phyloP scores from a whole-genome alignment of 2,329 filamentous ascomycete genomes.

The Saccharata proteae region DNA sequence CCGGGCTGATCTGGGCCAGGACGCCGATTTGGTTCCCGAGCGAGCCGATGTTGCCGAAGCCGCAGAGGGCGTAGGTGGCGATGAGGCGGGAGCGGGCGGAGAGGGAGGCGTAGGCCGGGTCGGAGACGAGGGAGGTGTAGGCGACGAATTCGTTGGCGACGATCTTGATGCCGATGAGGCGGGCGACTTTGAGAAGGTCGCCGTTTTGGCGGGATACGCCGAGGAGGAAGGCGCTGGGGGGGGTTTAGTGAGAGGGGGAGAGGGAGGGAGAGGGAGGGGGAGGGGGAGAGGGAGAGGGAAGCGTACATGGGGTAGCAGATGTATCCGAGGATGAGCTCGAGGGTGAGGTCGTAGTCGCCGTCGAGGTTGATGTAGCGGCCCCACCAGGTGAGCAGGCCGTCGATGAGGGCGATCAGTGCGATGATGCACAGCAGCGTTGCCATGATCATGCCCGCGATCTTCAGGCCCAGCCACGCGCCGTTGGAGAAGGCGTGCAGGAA shows the following conservation, averaged over 20 bases:
- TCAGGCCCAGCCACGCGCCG: conserved; percentile 74
- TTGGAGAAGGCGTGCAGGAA: conserved; percentile 74
- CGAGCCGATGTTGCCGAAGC: conserved; percentile 68
- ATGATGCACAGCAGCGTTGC: conserved; percentile 75
- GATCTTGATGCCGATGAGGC: conserved; percentile 75
- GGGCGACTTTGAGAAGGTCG: conserved; percentile 57
- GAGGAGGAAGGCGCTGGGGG: conserved; percentile 67
- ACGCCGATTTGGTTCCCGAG: conserved; percentile 86
- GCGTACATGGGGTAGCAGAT: conserved; percentile 64
- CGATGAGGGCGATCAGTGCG: conserved; percentile 59
- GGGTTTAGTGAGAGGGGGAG: conserved; percentile 62
- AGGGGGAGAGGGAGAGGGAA: conserved; percentile 54
- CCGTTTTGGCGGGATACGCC: conserved; percentile 53
- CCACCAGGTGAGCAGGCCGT: conserved; percentile 75
- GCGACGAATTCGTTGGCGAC: conserved; percentile 77
- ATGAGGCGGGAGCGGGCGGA: conserved; percentile 64
- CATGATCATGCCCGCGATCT: conserved; percentile 74
- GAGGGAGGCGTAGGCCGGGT: conserved; percentile 44
- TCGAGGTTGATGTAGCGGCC: conserved; percentile 65
- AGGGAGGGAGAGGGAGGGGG: not conserved
- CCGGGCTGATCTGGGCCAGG: conserved; percentile 66
- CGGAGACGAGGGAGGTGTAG: conserved; percentile 45
- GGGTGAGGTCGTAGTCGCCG: conserved; percentile 52
- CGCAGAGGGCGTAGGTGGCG: conserved; percentile 73
- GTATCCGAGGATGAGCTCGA: conserved; percentile 68